Conservation (phyloP, 345 rosid genomes). For the Kernera saxatilis region DNA sequence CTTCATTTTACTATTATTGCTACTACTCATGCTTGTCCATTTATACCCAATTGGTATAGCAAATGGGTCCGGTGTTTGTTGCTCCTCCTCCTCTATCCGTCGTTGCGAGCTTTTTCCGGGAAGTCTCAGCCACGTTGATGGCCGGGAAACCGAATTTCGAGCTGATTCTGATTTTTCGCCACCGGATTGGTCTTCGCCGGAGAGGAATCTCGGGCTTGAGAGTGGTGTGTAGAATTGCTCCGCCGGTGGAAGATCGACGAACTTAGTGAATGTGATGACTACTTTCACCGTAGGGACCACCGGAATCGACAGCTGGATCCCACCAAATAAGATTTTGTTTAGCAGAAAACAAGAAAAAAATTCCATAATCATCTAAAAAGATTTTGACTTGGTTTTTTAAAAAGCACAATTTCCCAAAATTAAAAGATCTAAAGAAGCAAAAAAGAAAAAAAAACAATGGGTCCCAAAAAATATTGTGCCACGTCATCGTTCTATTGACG, state of each 20-base stretch:
- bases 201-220: conserved; percentile 67
- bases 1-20: conserved; percentile 43
- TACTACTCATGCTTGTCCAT: conserved; percentile 46
- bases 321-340: conserved; percentile 23
- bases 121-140: conserved; percentile 56
- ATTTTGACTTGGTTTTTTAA: conserved; percentile 13
- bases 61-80: conserved; percentile 56
- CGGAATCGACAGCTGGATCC: conserved; percentile 86
- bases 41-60: conserved; percentile 77
- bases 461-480: conserved; percentile 2
- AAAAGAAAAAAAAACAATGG: neutral
- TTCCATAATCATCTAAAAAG: neutral
- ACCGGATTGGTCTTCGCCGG: conserved; percentile 27
- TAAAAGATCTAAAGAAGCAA: conserved; percentile 5
- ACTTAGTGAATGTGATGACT: conserved; percentile 91
- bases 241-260: conserved; percentile 65
- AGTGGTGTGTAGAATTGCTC: conserved; percentile 90
- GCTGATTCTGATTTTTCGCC: conserved; percentile 35
- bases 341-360: neutral
- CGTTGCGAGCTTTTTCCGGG: conserved; percentile 38
- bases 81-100: conserved; percentile 24
- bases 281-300: conserved; percentile 96
- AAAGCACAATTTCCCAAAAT: conserved; percentile 28
- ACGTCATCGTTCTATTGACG: conserved; percentile 16
- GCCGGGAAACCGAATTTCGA: conserved; percentile 24